A percentile compares a stretch with the other conserved stretches of the same genome.
Evolutionary conservation across 2,329 filamentous ascomycete genomes (phyloP).

Genomic region (Talaromyces atroroseus): DNA sequence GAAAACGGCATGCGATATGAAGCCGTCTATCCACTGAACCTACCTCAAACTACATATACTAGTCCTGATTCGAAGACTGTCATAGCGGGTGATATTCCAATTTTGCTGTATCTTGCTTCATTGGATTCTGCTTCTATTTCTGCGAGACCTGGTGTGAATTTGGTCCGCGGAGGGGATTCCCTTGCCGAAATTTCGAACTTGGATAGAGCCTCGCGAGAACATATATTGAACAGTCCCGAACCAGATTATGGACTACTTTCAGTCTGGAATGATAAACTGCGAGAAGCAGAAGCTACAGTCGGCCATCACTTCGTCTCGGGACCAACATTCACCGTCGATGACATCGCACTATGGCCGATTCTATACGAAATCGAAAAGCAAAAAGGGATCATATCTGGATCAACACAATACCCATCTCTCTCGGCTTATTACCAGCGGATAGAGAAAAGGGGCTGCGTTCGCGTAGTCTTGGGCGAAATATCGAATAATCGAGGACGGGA

Average conservation of each 20-base stretch:
- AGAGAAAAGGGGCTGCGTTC: conserved; percentile 34
- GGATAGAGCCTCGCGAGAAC: conserved; percentile 26
- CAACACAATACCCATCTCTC: conserved; percentile 27
- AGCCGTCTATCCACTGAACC: conserved; percentile 5
- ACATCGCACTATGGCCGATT: conserved; percentile 42
- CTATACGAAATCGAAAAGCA: conserved; percentile 32
- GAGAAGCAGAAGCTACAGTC: conserved; percentile 7
- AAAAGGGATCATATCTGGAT: conserved; percentile 19
- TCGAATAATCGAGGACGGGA: not conserved
- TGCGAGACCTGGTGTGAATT: conserved; percentile 23
- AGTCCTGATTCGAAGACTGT: conserved; percentile 22
- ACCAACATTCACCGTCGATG: conserved; percentile 33
- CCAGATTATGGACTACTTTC: conserved; percentile 19
- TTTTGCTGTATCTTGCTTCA: conserved; percentile 28
- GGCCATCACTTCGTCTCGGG: conserved; percentile 33
- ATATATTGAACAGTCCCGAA: conserved; percentile 9
- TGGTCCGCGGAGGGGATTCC: conserved; percentile 24
- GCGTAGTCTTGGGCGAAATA: conserved; percentile 14
- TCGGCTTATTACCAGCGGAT: conserved; percentile 35
- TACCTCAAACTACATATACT: conserved; percentile 23
- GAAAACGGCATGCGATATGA: conserved; percentile 37
- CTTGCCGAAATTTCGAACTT: conserved; percentile 27
- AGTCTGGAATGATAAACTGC: conserved; percentile 29
- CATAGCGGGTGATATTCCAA: conserved; percentile 27
- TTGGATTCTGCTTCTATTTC: conserved; percentile 15